A percentile compares a stretch with the other conserved stretches of the same genome.
phyloP scores from a whole-genome alignment of 805 yeast species.

The Starmerella sirachaensis region DNA sequence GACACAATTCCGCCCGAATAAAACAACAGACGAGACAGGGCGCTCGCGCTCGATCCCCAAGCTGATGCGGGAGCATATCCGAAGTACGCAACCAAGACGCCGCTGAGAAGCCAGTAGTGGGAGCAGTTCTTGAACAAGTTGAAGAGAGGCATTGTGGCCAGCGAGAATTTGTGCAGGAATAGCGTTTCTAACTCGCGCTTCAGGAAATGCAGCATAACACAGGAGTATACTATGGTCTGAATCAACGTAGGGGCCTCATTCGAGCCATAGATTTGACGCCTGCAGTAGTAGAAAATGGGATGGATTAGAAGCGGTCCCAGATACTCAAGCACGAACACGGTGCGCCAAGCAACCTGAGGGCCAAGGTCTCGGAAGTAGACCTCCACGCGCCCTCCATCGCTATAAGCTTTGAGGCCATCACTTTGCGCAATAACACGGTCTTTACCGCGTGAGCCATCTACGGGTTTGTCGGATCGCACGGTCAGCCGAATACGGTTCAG shows the following conservation, averaged over 20 bases:
- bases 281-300: slow-evolving; percentile 40
- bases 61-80: slow-evolving; percentile 35
- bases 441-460: slow-evolving; percentile 24
- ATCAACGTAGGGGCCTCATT: slow-evolving; percentile 35
- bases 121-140: slow-evolving; percentile 78
- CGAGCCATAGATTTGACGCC: slow-evolving; percentile 28
- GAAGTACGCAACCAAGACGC: slow-evolving; percentile 44
- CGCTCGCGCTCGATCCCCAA: slow-evolving; percentile 19
- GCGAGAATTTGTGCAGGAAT: slow-evolving; percentile 73
- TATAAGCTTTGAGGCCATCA: slow-evolving; percentile 38
- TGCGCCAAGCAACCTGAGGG: slow-evolving; percentile 82
- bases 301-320: slow-evolving; percentile 81
- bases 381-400: slow-evolving; percentile 31
- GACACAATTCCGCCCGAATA: slow-evolving; percentile 22
- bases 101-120: slow-evolving; percentile 91
- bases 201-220: slow-evolving; percentile 62
- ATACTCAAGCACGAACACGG: slow-evolving; percentile 82
- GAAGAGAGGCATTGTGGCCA: slow-evolving; percentile 83
- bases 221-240: slow-evolving; percentile 42
- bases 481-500: slow-evolving; percentile 49
- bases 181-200: slow-evolving; percentile 85
- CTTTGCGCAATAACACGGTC: slow-evolving; percentile 36
- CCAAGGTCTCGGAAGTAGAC: slow-evolving; percentile 80
- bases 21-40: slow-evolving; percentile 15
- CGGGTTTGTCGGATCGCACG: slow-evolving; percentile 13